Conservation (phyloP, 371 early-diverging fungal species). For the Rhizopus sp. region DNA sequence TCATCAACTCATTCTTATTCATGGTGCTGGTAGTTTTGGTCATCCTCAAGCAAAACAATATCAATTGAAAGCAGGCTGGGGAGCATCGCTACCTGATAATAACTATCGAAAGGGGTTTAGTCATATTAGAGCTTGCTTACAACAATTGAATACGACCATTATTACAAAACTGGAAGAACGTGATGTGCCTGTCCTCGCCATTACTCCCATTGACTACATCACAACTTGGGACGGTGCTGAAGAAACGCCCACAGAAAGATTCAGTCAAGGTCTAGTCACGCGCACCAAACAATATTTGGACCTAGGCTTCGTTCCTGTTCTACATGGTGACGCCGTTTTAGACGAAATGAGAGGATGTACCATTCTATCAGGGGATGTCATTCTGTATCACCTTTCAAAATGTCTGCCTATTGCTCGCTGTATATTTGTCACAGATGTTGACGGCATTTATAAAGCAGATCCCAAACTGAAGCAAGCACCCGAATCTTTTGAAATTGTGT, state of each 20-base stretch:
- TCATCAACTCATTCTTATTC: slow-evolving; percentile 38
- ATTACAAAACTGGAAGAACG: slow-evolving; percentile 22
- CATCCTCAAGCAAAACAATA: slow-evolving; percentile 50
- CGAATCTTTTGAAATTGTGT: slow-evolving; percentile 8
- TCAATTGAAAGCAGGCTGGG: slow-evolving; percentile 41
- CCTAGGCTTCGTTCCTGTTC: slow-evolving; percentile 45
- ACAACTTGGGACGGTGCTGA: slow-evolving; percentile 27
- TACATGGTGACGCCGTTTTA: slow-evolving; percentile 53
- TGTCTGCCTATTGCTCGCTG: slow-evolving; percentile 35
- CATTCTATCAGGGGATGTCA: slow-evolving; percentile 51
- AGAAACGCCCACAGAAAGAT: slow-evolving; percentile 17
- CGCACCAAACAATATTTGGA: slow-evolving; percentile 29
- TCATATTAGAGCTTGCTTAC: slow-evolving; percentile 32
- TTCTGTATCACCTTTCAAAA: slow-evolving; percentile 40
- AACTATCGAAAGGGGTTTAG: slow-evolving; percentile 30
- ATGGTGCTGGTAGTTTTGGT: slow-evolving; percentile 56
- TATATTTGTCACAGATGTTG: slow-evolving; percentile 53
- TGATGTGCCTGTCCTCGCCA: slow-evolving; percentile 34
- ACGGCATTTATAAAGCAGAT: slow-evolving; percentile 44
- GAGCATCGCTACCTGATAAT: not conserved
- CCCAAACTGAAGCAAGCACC: slow-evolving; percentile 30
- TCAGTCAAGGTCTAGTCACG: slow-evolving; percentile 4
- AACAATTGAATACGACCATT: slow-evolving; percentile 27
- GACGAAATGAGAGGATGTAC: slow-evolving; percentile 41
- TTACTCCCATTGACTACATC: slow-evolving; percentile 46